Conservation (phyloP, 225 moss, liverwort and hornwort species). For the Physcomitrium patens region DNA sequence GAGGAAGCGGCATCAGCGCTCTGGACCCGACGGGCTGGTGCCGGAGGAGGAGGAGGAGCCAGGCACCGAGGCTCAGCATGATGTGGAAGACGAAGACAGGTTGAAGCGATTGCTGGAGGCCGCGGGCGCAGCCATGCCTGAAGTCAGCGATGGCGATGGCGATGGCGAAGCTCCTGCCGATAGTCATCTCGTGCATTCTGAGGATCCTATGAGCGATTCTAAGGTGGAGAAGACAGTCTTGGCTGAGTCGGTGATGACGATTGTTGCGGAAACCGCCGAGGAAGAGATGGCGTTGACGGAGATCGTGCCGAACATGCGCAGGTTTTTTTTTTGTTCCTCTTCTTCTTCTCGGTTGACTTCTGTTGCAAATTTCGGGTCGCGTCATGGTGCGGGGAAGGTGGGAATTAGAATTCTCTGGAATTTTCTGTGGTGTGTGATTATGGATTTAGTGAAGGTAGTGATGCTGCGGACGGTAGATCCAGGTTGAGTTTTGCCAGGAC, state of each 20-base stretch:
- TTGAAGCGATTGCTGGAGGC: conserved; percentile 46
- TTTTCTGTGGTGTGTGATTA: not conserved
- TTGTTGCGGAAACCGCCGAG: conserved; percentile 33
- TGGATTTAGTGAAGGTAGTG: conserved; percentile 10
- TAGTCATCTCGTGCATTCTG: conserved; percentile 19
- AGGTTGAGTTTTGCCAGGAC: conserved; percentile 15
- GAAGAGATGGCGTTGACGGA: conserved; percentile 41
- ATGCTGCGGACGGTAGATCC: conserved; percentile 20
- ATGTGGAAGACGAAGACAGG: conserved; percentile 26
- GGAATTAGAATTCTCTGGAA: not conserved
- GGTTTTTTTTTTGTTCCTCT: conserved; percentile 11
- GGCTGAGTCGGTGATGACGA: conserved; percentile 31
- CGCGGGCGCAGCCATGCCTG: conserved; percentile 45
- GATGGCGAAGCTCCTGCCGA: conserved; percentile 29
- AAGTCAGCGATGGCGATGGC: conserved; percentile 28
- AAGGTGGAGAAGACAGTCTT: conserved; percentile 12
- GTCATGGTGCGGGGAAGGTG: not conserved
- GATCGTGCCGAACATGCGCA: conserved; percentile 54
- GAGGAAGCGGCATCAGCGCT: conserved; percentile 48
- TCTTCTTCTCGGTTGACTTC: too few relatives aligned
- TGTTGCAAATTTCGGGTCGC: too few relatives aligned
- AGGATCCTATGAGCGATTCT: conserved; percentile 27
- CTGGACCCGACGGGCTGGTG: conserved; percentile 38
- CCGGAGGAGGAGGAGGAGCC: not conserved
- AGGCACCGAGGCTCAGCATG: not conserved